Evolutionary conservation across 306 rosid species (phyloP), one percentile per base, ranked within the genome.

Genomic region (Sophora flavescens): DNA sequence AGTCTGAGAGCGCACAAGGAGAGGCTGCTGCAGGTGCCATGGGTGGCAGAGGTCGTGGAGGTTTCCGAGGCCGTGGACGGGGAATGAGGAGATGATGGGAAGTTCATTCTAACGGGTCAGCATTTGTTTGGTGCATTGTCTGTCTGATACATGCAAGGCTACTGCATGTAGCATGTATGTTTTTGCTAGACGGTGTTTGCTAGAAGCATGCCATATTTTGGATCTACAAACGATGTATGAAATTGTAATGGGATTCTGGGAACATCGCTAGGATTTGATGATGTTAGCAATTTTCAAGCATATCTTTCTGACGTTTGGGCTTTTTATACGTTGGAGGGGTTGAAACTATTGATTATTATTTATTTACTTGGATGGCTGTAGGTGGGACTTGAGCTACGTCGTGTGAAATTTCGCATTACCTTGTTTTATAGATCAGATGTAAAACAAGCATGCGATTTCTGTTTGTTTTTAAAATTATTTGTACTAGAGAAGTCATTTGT

Each of bases 1-100:
- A 96, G 99, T 96, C 99, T 6, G 99, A 96, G 82, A 96, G 99
- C 62, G 99, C 99, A 30, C 99, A 96, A 48, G 99, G 98, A 80
- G 99, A 96, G 38, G 99, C 99, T 52, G 97, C 98, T 39, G 98
- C 98, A 1, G 70, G 98, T 77, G 97, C 99, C 80, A 96, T 96
- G 98, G 99, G 96, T 2, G 93, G 98, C 33, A 84, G 99, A 84
- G 97, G 97, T 26, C 99, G 98, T 18, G 98, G 97, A 65, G 94
- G 94, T 35, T 89, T 91, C 74, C 97, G 91, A 28, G 98, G 97
- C 7, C 92, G 97, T 6, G 99, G 99, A 35, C 86, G 99, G 3
- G 99, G 99, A 36, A 96, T 92, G 99, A 84, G 97, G 35, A 88
- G 98, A 64, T 85, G 92, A 86, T 90, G 70, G 74, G 57, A 66